These are phyloP conservation scores for Selaginella moellendorffii DNA, from an alignment of 75 land plant species.

Conservation along the genomic window DNA sequence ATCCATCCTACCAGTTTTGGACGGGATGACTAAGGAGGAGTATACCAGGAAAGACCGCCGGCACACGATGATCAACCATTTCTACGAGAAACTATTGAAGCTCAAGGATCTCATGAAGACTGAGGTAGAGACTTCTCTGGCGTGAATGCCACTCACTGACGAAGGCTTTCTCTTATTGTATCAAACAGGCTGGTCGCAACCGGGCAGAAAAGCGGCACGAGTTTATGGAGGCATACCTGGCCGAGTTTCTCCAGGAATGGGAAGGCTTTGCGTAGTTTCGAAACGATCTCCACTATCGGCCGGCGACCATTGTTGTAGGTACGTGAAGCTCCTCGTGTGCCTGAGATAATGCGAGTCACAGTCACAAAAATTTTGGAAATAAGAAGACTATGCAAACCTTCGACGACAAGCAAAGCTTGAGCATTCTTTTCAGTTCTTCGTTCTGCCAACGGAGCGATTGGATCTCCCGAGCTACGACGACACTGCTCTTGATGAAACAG, in stretches of 20 bases:
- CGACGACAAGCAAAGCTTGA: background rate
- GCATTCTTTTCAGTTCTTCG: background rate
- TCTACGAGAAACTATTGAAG: constrained; percentile 88
- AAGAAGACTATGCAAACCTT: background rate
- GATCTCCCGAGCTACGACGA: background rate
- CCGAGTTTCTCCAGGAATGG: constrained; percentile 79
- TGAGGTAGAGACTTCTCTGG: constrained; percentile 39
- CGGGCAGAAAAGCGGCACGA: constrained; percentile 70
- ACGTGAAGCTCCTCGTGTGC: background rate
- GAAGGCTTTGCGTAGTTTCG: too few species aligned
- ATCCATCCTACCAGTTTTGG: constrained; percentile 34
- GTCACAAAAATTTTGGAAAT: background rate
- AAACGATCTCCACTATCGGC: too few species aligned
- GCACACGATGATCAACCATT: constrained; percentile 81
- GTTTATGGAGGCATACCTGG: constrained; percentile 62
- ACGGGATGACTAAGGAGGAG: constrained; percentile 47
- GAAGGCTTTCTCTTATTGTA: too few species aligned
- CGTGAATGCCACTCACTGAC: too few species aligned
- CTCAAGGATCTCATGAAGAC: constrained; percentile 91
- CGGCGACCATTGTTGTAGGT: background rate
- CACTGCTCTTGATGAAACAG: background rate
- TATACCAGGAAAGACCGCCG: constrained; percentile 45
- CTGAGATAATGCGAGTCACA: background rate
- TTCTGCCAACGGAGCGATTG: background rate
- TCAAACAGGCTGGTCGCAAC: constrained; percentile 68